Percentiles rank a stretch among this genome's conserved stretches.
Conservation (phyloP, 768 basidiomycete species). For the Termitomyces sp. region DNA sequence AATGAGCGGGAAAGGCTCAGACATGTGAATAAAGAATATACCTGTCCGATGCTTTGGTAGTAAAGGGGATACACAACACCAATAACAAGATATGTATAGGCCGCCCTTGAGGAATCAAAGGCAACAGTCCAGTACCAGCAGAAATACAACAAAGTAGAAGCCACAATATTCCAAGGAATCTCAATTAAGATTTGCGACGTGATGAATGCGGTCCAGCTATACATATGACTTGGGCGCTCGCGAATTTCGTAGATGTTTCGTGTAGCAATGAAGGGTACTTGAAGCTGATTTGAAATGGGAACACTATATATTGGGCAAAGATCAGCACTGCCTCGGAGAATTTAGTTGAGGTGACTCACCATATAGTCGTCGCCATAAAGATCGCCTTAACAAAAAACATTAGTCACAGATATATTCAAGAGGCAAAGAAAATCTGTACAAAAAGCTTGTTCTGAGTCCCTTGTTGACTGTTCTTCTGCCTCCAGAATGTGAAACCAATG, state of each 20-base stretch:
- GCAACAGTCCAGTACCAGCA: conserved; percentile 75
- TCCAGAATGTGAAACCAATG: conserved; percentile 63
- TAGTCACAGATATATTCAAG: conserved; percentile 2
- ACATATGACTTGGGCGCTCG: conserved; percentile 64
- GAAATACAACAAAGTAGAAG: conserved; percentile 55
- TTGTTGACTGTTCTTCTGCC: conserved; percentile 47
- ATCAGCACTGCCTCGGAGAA: not conserved
- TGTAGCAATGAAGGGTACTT: conserved; percentile 54
- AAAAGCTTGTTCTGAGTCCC: conserved; percentile 68
- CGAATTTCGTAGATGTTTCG: conserved; percentile 65
- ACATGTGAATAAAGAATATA: not conserved
- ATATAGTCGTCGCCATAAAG: conserved; percentile 51
- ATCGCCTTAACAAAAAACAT: conserved; percentile 33
- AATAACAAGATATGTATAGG: conserved; percentile 55
- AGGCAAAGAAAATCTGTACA: conserved; percentile 31
- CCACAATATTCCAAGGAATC: conserved; percentile 58
- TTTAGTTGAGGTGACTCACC: conserved; percentile 10
- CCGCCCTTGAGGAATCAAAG: conserved; percentile 48
- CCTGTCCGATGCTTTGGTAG: conserved; percentile 57
- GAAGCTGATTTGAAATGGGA: conserved; percentile 60
- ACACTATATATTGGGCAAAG: conserved; percentile 23
- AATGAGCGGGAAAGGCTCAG: conserved; percentile 13
- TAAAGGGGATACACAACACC: conserved; percentile 55
- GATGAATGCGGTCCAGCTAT: conserved; percentile 58
- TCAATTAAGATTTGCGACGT: conserved; percentile 54